Conservation (phyloP, 495 filamentous ascomycete genomes). For the Podospora conica region DNA sequence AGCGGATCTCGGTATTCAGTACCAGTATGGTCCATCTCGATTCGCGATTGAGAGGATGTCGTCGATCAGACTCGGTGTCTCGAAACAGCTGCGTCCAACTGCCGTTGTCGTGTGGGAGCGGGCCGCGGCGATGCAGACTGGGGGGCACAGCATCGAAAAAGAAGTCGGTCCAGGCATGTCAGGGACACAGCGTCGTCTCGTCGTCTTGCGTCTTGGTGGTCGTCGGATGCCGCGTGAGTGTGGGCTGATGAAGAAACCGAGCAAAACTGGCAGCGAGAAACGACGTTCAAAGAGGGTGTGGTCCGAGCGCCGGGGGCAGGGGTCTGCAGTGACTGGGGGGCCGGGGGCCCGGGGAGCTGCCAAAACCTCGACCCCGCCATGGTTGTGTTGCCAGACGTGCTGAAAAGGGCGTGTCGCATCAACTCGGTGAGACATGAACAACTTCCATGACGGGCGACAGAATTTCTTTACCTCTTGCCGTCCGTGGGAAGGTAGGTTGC, state of each 20-base stretch:
- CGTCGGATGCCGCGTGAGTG: background rate
- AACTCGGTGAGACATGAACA: conserved; percentile 4
- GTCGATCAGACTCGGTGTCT: background rate
- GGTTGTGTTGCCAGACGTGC: conserved; percentile 1
- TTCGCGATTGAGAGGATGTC: too few relatives aligned
- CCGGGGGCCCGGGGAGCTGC: background rate
- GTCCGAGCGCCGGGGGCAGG: background rate
- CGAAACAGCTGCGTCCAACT: background rate
- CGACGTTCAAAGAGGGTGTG: background rate
- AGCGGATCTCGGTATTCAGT: background rate
- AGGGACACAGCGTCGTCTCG: background rate
- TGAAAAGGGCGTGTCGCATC: conserved; percentile 3
- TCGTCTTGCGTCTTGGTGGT: too few relatives aligned
- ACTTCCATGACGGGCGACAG: background rate
- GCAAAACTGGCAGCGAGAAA: background rate
- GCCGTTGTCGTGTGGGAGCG: background rate
- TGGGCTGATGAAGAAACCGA: background rate
- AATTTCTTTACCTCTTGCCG: too few relatives aligned
- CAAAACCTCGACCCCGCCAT: background rate
- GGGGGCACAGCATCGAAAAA: background rate
- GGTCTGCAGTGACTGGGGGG: background rate
- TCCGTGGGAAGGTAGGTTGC: too few relatives aligned
- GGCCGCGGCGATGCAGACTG: background rate
- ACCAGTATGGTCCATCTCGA: too few relatives aligned
- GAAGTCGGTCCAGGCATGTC: background rate